Conservation (phyloP, 768 basidiomycete genomes). For the Jaapia argillacea region DNA sequence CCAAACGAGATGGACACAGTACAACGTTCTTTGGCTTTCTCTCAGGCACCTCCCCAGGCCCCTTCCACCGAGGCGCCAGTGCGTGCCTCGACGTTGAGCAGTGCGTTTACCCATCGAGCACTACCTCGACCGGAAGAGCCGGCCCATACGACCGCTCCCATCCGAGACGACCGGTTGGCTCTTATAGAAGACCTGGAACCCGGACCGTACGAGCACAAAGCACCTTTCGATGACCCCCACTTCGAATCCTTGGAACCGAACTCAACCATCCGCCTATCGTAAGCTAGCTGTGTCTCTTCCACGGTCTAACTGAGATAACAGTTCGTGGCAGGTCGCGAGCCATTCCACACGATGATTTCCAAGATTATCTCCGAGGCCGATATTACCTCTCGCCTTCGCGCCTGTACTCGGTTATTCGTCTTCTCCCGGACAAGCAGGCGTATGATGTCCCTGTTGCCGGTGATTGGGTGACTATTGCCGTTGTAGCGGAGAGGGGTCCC, state of each 20-base stretch:
- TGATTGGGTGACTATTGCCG: conserved; percentile 95
- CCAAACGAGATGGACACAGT: too few species aligned
- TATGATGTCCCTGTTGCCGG: conserved; percentile 89
- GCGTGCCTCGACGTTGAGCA: too few species aligned
- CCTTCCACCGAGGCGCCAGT: too few species aligned
- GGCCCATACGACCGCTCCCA: conserved; percentile 2
- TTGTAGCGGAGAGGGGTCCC: conserved; percentile 84
- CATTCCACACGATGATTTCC: conserved; percentile 66
- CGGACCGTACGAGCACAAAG: conserved; percentile 69
- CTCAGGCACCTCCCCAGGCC: too few species aligned
- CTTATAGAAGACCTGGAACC: conserved; percentile 68
- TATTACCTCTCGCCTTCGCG: conserved; percentile 85
- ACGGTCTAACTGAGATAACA: background rate
- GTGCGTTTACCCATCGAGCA: too few species aligned
- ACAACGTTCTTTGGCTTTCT: too few species aligned
- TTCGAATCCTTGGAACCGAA: conserved; percentile 85
- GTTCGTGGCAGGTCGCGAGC: conserved; percentile 47
- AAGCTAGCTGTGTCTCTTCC: conserved; percentile 16
- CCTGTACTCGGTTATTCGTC: conserved; percentile 78
- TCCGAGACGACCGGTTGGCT: conserved; percentile 52
- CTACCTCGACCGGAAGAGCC: too few species aligned
- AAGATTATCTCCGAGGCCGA: conserved; percentile 72
- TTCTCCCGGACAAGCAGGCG: conserved; percentile 66
- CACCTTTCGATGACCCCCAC: conserved; percentile 60
- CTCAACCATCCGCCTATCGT: conserved; percentile 81